Conservation (phyloP, 2,329 filamentous ascomycete species). For the Hypoxylon sp. region DNA sequence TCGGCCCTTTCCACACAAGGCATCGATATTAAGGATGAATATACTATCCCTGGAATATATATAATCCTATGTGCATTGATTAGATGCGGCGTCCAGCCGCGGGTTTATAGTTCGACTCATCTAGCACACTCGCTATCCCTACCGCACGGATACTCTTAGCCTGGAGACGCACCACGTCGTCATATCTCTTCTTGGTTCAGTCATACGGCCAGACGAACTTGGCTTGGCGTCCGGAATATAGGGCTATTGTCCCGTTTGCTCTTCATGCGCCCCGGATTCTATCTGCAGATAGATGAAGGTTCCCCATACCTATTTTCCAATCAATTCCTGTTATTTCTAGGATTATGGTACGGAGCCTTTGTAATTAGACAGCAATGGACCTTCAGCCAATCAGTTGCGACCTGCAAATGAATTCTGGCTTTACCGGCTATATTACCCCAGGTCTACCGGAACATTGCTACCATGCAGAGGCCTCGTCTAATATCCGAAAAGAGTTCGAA, state of each 20-base stretch:
- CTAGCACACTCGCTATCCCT: neutral
- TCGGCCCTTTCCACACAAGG: slow-evolving; percentile 30
- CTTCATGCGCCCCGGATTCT: slow-evolving; percentile 41
- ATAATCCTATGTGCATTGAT: slow-evolving; percentile 5
- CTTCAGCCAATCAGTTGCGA: slow-evolving; percentile 28
- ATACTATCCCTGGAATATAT: slow-evolving; percentile 5
- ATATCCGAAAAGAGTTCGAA: slow-evolving; percentile 23
- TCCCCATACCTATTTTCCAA: slow-evolving; percentile 36
- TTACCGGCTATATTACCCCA: slow-evolving; percentile 45
- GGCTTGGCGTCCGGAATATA: slow-evolving; percentile 39
- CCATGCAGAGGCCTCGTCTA: slow-evolving; percentile 27
- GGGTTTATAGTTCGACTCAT: neutral
- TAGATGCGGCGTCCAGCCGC: neutral
- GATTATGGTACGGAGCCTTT: slow-evolving; percentile 24
- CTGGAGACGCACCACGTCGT: slow-evolving; percentile 17
- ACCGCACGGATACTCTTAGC: slow-evolving; percentile 6
- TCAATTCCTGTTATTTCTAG: slow-evolving; percentile 24
- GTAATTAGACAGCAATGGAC: slow-evolving; percentile 13
- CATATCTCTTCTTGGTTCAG: slow-evolving; percentile 22
- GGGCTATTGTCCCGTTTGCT: slow-evolving; percentile 31
- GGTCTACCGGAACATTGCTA: slow-evolving; percentile 31
- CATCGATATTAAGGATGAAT: neutral
- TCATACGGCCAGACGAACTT: slow-evolving; percentile 18
- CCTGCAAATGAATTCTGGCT: slow-evolving; percentile 38
- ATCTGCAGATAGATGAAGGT: slow-evolving; percentile 26